Evolutionary conservation across 1,284 basidiomycete genomes (phyloP), one percentile per base, ranked within the genome.

Genomic region (Tilletia caries): DNA sequence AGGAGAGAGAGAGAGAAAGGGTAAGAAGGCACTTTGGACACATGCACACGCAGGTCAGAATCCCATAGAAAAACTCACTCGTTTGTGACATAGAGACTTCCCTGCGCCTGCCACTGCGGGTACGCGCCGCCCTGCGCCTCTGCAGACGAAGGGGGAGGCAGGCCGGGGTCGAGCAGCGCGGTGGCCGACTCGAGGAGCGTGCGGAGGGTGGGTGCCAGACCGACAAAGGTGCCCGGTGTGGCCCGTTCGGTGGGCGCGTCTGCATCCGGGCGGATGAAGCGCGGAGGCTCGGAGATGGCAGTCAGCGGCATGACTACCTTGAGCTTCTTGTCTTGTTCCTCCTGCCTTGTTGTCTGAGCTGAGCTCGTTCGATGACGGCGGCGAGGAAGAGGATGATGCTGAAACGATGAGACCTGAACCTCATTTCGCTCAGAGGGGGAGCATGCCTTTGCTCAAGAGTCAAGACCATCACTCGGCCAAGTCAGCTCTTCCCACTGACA

Each of bases 171-270:
- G 27, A 62, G 32, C 18, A 62, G 20, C 3, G 58, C 58, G 12
- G 58, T 62, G 6, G 33, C 32, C 5, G 15, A 8, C 34, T 62
- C 58, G 18, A 62, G 29, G 10, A 33, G 58, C 12, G 58, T 62
- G 10, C 58, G 58, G 29, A 62, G n/a, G 10, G 20, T 20, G 33
- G 58, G 58, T n/a, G 58, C 29, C 33, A 62, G 58, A 23, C 58
- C 58, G 32, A 62, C 58, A 62, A 62, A 62, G 58, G 58, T 62
- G 18, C 27, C 58, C 32, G 58, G 58, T 20, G 58, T 62, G 4
- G 58, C 33, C 6, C 58, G 58, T 62, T 62, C 58, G 29, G 58
- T 34, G 29, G 33, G 58, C 18, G 10, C 58, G 20, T 62, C 58
- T 29, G 58, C 5, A 18, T 62, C 58, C 34, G 58, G 58, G 15